phyloP scores from a whole-genome alignment of 2,329 filamentous ascomycete species.

The Ascochyta lentis region DNA sequence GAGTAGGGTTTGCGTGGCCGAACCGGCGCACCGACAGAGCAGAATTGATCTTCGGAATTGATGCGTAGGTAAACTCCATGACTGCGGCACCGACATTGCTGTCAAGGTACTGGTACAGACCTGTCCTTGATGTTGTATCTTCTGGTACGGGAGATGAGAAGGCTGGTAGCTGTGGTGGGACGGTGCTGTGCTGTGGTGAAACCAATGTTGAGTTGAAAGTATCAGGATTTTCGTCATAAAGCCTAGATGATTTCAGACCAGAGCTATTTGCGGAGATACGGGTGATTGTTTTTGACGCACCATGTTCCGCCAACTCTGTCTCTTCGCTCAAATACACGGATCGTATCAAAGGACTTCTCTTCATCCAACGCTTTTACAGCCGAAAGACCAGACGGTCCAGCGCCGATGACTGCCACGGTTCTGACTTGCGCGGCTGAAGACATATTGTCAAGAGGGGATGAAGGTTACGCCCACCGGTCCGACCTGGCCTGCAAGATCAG shows the following conservation, averaged over 20 bases:
- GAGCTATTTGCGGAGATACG: too few species aligned
- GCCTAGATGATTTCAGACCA: slow-evolving; percentile 13
- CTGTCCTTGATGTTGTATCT: slow-evolving; percentile 24
- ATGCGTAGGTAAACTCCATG: slow-evolving; percentile 67
- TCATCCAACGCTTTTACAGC: slow-evolving; percentile 12
- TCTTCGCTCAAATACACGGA: slow-evolving; percentile 67
- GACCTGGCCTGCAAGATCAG: neutral
- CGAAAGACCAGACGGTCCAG: slow-evolving; percentile 5
- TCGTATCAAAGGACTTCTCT: slow-evolving; percentile 61
- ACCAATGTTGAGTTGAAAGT: slow-evolving; percentile 2
- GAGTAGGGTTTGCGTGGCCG: slow-evolving; percentile 66
- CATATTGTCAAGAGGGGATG: neutral
- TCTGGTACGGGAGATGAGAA: neutral
- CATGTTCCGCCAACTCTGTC: slow-evolving; percentile 68
- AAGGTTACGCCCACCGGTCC: too few species aligned
- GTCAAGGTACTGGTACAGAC: slow-evolving; percentile 65
- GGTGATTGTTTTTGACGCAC: slow-evolving; percentile 47
- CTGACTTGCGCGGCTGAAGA: neutral
- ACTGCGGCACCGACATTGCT: slow-evolving; percentile 66
- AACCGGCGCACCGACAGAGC: slow-evolving; percentile 54
- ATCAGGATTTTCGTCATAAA: slow-evolving; percentile 23
- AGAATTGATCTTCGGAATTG: slow-evolving; percentile 45
- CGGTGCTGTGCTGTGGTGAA: neutral
- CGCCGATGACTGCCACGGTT: slow-evolving; percentile 8
- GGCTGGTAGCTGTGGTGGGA: neutral